phyloP scores from a whole-genome alignment of 768 basidiomycete species.

The Jaapia argillacea region DNA sequence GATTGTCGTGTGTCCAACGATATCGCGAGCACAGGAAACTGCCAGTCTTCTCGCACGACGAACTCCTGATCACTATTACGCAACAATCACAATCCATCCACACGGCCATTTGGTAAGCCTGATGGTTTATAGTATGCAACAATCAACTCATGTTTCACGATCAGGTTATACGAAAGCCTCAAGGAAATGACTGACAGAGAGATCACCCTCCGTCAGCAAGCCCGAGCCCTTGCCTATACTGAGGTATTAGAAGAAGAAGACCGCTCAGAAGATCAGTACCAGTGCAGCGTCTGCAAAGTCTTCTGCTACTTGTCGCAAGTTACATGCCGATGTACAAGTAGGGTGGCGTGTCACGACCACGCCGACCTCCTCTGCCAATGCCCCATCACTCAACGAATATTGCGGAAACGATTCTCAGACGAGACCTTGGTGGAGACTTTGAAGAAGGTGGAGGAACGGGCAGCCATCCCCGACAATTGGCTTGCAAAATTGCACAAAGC shows the following conservation, averaged over 20 bases:
- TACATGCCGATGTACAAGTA: slow-evolving; percentile 67
- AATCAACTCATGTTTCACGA: background rate
- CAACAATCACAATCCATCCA: slow-evolving; percentile 87
- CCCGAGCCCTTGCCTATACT: slow-evolving; percentile 47
- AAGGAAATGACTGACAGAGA: slow-evolving; percentile 88
- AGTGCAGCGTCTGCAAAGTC: slow-evolving; percentile 85
- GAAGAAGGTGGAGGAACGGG: slow-evolving; percentile 57
- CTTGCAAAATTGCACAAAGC: slow-evolving; percentile 55
- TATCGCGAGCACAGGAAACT: slow-evolving; percentile 88
- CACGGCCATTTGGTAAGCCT: slow-evolving; percentile 81
- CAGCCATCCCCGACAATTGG: slow-evolving; percentile 70
- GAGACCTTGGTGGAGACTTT: slow-evolving; percentile 63
- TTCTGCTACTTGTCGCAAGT: slow-evolving; percentile 96
- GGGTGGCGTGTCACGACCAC: slow-evolving; percentile 84
- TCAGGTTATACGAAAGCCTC: slow-evolving; percentile 77
- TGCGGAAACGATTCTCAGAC: slow-evolving; percentile 79
- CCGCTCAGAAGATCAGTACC: slow-evolving; percentile 88
- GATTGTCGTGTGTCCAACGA: slow-evolving; percentile 78
- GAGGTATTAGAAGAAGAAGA: slow-evolving; percentile 75
- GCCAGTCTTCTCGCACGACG: slow-evolving; percentile 98
- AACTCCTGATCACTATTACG: slow-evolving; percentile 95
- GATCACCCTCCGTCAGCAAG: slow-evolving; percentile 49
- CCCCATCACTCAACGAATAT: slow-evolving; percentile 39
- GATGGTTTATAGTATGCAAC: slow-evolving; percentile 6
- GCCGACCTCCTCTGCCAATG: slow-evolving; percentile 66